Percentiles rank a stretch among this genome's conserved stretches.
phyloP scores from a whole-genome alignment of 768 basidiomycete genomes.

The Naganishia friedmannii region DNA sequence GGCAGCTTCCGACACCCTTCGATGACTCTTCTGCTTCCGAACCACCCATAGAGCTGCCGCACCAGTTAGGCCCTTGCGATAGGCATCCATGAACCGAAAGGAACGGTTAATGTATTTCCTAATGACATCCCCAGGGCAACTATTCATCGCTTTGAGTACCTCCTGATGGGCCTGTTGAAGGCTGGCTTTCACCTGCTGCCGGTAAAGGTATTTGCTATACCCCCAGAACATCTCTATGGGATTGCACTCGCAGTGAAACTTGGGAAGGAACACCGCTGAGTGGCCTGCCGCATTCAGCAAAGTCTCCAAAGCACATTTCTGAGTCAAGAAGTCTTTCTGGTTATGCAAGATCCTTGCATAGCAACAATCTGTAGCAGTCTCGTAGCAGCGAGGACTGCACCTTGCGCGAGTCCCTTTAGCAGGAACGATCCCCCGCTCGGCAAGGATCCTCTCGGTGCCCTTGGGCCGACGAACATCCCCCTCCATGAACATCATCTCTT shows the following conservation, averaged over 20 bases:
- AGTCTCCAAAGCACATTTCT: slow-evolving; percentile 13
- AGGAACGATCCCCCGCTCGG: too few relatives aligned
- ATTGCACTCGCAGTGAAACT: slow-evolving; percentile 58
- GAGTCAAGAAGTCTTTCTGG: background rate
- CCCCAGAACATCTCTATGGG: slow-evolving; percentile 57
- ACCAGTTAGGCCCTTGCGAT: slow-evolving; percentile 39
- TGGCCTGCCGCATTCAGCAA: slow-evolving; percentile 36
- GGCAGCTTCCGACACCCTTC: background rate
- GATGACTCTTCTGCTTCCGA: slow-evolving; percentile 43
- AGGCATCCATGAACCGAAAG: slow-evolving; percentile 42
- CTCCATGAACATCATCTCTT: background rate
- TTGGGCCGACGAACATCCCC: background rate
- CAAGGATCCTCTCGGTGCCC: too few relatives aligned
- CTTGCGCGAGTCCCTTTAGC: too few relatives aligned
- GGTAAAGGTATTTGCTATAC: slow-evolving; percentile 51
- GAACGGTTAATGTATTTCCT: slow-evolving; percentile 38
- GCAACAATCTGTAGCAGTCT: background rate
- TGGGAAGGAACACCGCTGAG: slow-evolving; percentile 52
- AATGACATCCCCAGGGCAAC: slow-evolving; percentile 38
- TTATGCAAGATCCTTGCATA: slow-evolving; percentile 5
- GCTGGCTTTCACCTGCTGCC: slow-evolving; percentile 39
- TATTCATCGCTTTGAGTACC: slow-evolving; percentile 44
- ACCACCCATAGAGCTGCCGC: slow-evolving; percentile 41
- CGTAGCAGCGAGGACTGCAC: background rate
- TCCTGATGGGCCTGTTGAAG: slow-evolving; percentile 51